Base-by-base conservation (phyloP, 2,329 filamentous ascomycete genomes). In the Fusarium buharicum region DNA sequence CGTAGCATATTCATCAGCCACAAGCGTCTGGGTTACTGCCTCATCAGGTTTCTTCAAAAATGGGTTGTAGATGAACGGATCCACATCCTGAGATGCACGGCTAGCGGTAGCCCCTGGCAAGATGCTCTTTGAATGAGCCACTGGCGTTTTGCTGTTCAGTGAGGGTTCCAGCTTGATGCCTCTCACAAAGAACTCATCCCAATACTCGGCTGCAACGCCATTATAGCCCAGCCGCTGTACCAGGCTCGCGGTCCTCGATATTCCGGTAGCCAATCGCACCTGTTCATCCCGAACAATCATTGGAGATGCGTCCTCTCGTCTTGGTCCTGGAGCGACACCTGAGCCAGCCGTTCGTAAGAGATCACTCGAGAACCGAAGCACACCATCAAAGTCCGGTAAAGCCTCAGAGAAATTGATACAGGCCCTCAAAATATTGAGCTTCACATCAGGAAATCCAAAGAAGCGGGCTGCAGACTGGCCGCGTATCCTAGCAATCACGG, bases 361-460 rank as follows among this genome's bases (percentile, higher is more conserved):
- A 68, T 96, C 88, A 63, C 92, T 89, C 1, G 93, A 96, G 73
- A 93, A 96, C 57, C 87, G 88, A 18, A 98, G 79, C n/a, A 97
- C 92, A 6, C 94, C 94, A 43, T 90, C 84, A 69, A 97, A 95
- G 74, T 98, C 93, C 2, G 94, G 93, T 50, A 98, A 80, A 1
- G 95, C 94, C 78, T 99, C 95, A 50, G 91, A 96, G 59, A 98
- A 91, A 74, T 93, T 93, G 69, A 97, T 92, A 71, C 94, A 96
- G n/a, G 90, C 89, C 64, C 91, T 86, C 11, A 98, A 80, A 47
- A 98, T 87, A 72, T 96, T 92, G 49, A 96, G 83, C 75, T 98
- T 98, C 66, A 97, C 79, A 55, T 85, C 84, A 11, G 87, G 79
- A 69, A 93, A 92, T 4, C 95, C 95, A 73, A 93, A 96, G 36